These are phyloP conservation scores for Sporothrix luriei DNA, from an alignment of 2,329 filamentous ascomycete genomes.

Conservation along the genomic window DNA sequence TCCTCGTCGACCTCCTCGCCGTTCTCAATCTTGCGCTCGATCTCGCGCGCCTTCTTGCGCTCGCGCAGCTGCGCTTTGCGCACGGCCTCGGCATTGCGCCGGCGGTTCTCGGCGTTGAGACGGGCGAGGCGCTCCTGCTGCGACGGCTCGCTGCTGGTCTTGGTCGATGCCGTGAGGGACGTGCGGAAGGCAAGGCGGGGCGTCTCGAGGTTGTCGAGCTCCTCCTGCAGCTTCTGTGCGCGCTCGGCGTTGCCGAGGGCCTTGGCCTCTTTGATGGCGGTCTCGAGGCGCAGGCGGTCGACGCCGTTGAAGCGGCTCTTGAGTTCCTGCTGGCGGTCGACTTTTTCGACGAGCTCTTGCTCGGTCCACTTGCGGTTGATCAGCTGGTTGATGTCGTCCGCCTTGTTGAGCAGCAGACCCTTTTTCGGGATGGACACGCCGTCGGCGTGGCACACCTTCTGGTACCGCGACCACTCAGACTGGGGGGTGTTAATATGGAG, in stretches of 20 bases:
- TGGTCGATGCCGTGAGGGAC: slow-evolving; percentile 58
- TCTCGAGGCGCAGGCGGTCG: slow-evolving; percentile 68
- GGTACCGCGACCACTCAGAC: slow-evolving; percentile 80
- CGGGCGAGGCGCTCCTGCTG: slow-evolving; percentile 83
- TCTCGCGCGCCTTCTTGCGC: slow-evolving; percentile 63
- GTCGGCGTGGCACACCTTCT: slow-evolving; percentile 71
- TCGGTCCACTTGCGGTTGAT: slow-evolving; percentile 82
- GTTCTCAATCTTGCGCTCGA: slow-evolving; percentile 62
- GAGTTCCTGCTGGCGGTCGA: slow-evolving; percentile 70
- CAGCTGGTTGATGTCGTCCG: slow-evolving; percentile 76
- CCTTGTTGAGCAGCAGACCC: slow-evolving; percentile 68
- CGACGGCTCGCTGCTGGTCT: slow-evolving; percentile 47
- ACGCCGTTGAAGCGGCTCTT: slow-evolving; percentile 66
- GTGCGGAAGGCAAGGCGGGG: slow-evolving; percentile 76
- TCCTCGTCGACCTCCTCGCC: slow-evolving; percentile 65
- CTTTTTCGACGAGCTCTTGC: slow-evolving; percentile 76
- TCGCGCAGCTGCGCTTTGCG: slow-evolving; percentile 87
- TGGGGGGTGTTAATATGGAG: slow-evolving; percentile 42
- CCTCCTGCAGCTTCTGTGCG: slow-evolving; percentile 57
- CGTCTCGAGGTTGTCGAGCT: slow-evolving; percentile 64
- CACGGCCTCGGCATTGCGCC: slow-evolving; percentile 84
- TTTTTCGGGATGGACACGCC: slow-evolving; percentile 74
- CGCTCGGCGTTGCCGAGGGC: slow-evolving; percentile 63
- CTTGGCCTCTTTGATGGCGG: slow-evolving; percentile 67
- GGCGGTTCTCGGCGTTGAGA: slow-evolving; percentile 82